Evolutionary conservation across 331 rosid species (phyloP), one percentile per base, ranked within the genome.

Genomic region (Spiraea crenata): DNA sequence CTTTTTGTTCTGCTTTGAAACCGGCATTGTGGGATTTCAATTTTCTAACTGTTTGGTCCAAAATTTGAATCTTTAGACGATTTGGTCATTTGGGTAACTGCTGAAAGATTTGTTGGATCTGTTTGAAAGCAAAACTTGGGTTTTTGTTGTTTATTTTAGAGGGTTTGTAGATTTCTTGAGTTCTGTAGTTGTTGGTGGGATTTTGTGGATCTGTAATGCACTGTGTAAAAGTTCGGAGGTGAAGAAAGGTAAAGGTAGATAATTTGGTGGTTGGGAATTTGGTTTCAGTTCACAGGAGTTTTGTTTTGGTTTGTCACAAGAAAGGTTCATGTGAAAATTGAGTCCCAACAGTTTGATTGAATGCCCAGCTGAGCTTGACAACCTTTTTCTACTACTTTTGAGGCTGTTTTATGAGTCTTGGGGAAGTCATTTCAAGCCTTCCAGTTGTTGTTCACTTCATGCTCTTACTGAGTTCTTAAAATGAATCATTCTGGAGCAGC

Each of bases 241-340:
- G 81, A 42, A 77, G 59, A 49, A 57, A 71, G 58, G 35, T 55
- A 59, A 35, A 40, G 78, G 68, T 61, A 5, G 79, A 74, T 64
- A 41, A 55, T 57, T 41, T 72, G 86, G 79, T 72, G 41, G 85
- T 83, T 87, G 83, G 67, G 77, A 48, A 57, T 79, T 81, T 69
- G 66, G 84, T 72, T 86, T 83, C 61, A 67, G 65, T 73, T 85
- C 97, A 88, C 89, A 79, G 65, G 84, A 79, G 62, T 41, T 20
- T 75, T 46, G 85, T 25, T 25, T 25, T 25, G 75, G 37, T 49
- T 50, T 69, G 68, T 89, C 90, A 84, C 86, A 70, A 73, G 76
- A 74, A 78, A 67, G 45, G 58, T 17, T 16, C 76, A 52, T n/a
- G 73, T 69, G 76, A 75, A 77, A 74, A 82, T 64, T 75, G 40